Conservation (phyloP, 495 filamentous ascomycete genomes). For the Xylaria intraflava region DNA sequence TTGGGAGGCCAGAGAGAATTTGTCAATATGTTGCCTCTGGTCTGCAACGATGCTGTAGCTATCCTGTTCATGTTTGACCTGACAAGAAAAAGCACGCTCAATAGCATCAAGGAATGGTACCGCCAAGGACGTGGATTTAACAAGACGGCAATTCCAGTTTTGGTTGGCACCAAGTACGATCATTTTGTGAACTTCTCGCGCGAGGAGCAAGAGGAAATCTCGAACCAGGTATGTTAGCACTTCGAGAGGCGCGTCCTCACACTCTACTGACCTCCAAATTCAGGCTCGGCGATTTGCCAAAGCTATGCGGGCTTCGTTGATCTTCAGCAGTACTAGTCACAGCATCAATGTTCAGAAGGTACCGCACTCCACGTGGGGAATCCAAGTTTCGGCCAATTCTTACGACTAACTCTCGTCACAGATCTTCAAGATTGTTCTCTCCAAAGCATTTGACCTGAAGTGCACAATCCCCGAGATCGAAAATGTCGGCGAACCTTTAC, state of each 20-base stretch:
- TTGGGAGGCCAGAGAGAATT: slow-evolving; percentile 96
- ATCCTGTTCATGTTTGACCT: slow-evolving; percentile 99
- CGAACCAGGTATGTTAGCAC: slow-evolving; percentile 64
- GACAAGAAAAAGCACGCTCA: slow-evolving; percentile 94
- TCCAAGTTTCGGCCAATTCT: background rate
- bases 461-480: slow-evolving; percentile 99
- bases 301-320: slow-evolving; percentile 93
- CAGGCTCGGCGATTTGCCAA: slow-evolving; percentile 94
- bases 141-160: slow-evolving; percentile 96
- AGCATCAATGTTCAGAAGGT: slow-evolving; percentile 99
- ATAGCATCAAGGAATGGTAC: slow-evolving; percentile 99
- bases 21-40: slow-evolving; percentile 97
- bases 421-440: slow-evolving; percentile 99
- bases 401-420: slow-evolving; percentile 27
- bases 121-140: slow-evolving; percentile 96
- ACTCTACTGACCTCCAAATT: slow-evolving; percentile 11
- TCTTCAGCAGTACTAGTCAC: slow-evolving; percentile 97
- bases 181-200: slow-evolving; percentile 97
- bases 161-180: slow-evolving; percentile 97
- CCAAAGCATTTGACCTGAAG: slow-evolving; percentile 96
- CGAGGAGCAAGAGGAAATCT: slow-evolving; percentile 97
- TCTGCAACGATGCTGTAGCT: slow-evolving; percentile 97
- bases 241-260: background rate
- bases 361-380: slow-evolving; percentile 4
- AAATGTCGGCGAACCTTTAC: slow-evolving; percentile 90